Conservation (phyloP, 2,329 filamentous ascomycete species). For the Botrytis paeoniae region DNA sequence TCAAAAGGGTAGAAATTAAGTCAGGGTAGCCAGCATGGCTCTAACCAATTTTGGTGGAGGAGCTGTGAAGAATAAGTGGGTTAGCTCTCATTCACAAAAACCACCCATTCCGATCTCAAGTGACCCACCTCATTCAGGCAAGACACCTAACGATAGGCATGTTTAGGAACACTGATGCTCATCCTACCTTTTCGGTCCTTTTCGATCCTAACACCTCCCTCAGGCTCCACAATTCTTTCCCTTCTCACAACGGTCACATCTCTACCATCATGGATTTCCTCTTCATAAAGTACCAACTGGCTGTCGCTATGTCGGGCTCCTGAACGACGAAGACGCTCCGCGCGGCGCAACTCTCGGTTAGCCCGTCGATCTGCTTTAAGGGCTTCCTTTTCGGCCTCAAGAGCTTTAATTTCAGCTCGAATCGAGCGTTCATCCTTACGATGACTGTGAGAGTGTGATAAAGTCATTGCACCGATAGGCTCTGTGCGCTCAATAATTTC, state of each 20-base stretch:
- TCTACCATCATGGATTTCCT: constrained; percentile 41
- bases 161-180: constrained; percentile 74
- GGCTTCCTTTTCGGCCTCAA: constrained; percentile 64
- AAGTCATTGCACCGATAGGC: constrained; percentile 44
- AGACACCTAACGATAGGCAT: constrained; percentile 48
- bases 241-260: constrained; percentile 52
- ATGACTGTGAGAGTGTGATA: constrained; percentile 40
- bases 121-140: constrained; percentile 32
- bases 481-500: constrained; percentile 34
- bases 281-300: constrained; percentile 61
- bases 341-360: constrained; percentile 43
- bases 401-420: constrained; percentile 65
- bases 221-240: constrained; percentile 53
- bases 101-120: constrained; percentile 21
- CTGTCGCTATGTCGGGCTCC: constrained; percentile 57
- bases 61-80: constrained; percentile 44
- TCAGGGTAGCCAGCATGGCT: constrained; percentile 69
- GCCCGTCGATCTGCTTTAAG: constrained; percentile 56
- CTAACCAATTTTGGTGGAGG: constrained; percentile 62
- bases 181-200: constrained; percentile 97
- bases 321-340: constrained; percentile 51
- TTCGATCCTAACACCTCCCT: constrained; percentile 66
- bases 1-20: constrained; percentile 41
- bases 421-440: constrained; percentile 54
- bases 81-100: constrained; percentile 27